Evolutionary conservation across 108 stramenopile species (phyloP), one percentile per base, ranked within the genome.

Genomic region (Cyclotella sp.): DNA sequence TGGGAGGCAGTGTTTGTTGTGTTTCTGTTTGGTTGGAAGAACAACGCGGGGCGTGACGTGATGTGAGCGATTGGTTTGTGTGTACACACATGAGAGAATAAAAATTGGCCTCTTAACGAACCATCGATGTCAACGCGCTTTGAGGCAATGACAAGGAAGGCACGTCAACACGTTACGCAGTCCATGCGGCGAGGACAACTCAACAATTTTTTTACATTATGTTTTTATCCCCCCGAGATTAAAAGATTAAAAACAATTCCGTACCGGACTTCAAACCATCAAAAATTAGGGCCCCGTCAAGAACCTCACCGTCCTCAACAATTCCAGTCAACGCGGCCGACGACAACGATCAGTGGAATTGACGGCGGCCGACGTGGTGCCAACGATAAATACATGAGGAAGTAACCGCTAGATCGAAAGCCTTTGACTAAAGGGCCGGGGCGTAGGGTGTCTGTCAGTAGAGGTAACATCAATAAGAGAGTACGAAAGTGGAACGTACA

Each of bases 151-250:
- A 55, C 55, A 55, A 55, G 11, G 34, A 34, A 24, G 19, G 6
- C 24, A 12, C 55, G 11, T 12, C 55, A 55, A 24, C 55, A 2
- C 22, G 11, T 26, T 24, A 55, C 19, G 24, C 19, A 55, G 0
- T 22, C 55, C n/a, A 6, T 12, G 55, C 55, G n/a, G 55, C 55
- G 55, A 24, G 13, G 12, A 26, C 19, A 21, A 55, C 8, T 55
- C 55, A 24, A 26, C 55, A 22, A 12, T 5, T 34, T 34, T 21
- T 1, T 24, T 22, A 55, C 55, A 26, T 5, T 6, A 55, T 1
- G n/a, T 55, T 55, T 55, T 55, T 19, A 26, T 55, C 24, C 55
- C 55, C 55, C 55, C 11, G 24, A 19, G 55, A 55, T 24, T 55
- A 24, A 55, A 55, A 19, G 55, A 55, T 24, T 55, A 24, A 55